A percentile compares a stretch with the other conserved stretches of the same genome.
Evolutionary conservation across 305 asterid species (phyloP).

Genomic region (Fraxinus dipetala): DNA sequence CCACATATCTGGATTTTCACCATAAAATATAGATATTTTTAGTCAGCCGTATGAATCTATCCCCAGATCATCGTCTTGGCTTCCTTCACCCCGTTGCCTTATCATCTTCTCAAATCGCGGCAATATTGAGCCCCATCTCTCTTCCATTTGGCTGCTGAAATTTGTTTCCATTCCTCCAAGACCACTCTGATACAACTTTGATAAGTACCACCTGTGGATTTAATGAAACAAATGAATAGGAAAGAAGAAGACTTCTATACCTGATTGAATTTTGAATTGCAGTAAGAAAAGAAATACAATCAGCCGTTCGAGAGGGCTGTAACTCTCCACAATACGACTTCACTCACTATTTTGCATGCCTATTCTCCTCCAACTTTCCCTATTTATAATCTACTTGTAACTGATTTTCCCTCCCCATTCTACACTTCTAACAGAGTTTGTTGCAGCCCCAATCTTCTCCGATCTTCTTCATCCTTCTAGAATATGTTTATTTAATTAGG

Average conservation of each 20-base stretch:
- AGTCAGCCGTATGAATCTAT: too few species aligned
- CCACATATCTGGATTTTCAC: not conserved
- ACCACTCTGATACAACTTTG: not conserved
- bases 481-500: too few species aligned
- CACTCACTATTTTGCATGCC: not conserved
- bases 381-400: not conserved
- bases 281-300: not conserved
- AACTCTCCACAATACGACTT: not conserved
- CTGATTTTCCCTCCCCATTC: not conserved
- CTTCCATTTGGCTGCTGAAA: not conserved
- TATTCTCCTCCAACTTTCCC: not conserved
- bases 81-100: not conserved
- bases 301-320: not conserved
- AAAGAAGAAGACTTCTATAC: not conserved
- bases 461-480: not conserved
- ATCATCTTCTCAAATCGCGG: not conserved
- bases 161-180: not conserved
- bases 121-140: not conserved
- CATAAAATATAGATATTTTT: too few species aligned
- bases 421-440: not conserved
- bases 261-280: not conserved
- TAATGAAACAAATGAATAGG: not conserved
- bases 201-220: not conserved
- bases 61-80: not conserved
- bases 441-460: not conserved